A percentile compares a stretch with the other conserved stretches of the same genome.
Evolutionary conservation across 202 grass and related monocot species (phyloP).

Genomic region (Hordeum pubiflorum): DNA sequence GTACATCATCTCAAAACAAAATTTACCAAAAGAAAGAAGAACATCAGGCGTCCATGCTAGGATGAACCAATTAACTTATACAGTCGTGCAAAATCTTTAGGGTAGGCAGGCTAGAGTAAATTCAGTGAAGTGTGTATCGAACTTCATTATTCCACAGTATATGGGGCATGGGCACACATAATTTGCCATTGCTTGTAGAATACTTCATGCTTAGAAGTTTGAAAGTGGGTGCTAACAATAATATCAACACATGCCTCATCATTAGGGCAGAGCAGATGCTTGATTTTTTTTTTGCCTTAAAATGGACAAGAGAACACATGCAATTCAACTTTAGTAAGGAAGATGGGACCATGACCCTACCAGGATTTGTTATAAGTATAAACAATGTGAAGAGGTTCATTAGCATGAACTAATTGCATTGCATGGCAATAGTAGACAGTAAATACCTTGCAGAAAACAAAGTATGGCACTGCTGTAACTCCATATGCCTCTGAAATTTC

Average conservation of each 20-base stretch:
- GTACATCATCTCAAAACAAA: neutral
- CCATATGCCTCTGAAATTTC: conserved; percentile 88
- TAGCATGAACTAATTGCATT: neutral
- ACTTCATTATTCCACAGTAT: neutral
- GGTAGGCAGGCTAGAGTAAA: neutral
- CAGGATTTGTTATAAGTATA: neutral
- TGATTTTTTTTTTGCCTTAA: neutral
- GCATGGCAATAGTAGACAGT: conserved; percentile 1
- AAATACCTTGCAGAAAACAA: conserved; percentile 93
- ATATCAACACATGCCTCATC: neutral
- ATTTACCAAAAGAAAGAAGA: neutral
- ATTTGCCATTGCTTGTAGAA: neutral
- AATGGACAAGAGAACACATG: neutral
- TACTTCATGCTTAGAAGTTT: neutral
- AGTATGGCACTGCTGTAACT: conserved; percentile 84
- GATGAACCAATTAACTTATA: neutral
- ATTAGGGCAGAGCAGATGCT: neutral
- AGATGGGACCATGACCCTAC: neutral
- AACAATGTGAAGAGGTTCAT: neutral
- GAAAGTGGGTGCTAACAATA: neutral
- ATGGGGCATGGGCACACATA: neutral
- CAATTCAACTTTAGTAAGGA: conserved; percentile 4
- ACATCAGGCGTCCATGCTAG: neutral
- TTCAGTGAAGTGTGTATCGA: neutral
- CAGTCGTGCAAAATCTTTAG: neutral